Evolutionary conservation across 805 yeast genomes (phyloP).

Genomic region (Metschnikowia rubicola): DNA sequence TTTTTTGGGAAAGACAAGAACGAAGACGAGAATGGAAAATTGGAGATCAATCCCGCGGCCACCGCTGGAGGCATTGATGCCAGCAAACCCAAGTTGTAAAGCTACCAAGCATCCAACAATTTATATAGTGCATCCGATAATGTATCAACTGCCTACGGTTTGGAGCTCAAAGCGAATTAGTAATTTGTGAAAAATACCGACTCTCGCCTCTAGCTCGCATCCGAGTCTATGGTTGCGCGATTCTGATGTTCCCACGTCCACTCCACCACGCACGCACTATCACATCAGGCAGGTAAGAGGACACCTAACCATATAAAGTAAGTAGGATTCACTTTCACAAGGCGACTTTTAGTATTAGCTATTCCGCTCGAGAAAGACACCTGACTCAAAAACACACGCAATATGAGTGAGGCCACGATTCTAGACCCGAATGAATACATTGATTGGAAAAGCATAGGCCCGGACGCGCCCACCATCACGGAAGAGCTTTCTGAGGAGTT

Average conservation of each 20-base stretch:
- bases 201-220: background rate
- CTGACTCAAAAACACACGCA: background rate
- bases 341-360: too few relatives aligned
- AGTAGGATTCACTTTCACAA: too few relatives aligned
- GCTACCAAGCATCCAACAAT: too few relatives aligned
- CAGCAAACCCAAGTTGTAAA: constrained; percentile 46
- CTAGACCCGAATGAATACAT: constrained; percentile 6
- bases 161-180: background rate
- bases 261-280: too few relatives aligned
- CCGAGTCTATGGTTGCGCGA: background rate
- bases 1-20: constrained; percentile 69
- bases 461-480: background rate
- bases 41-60: constrained; percentile 55
- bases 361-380: too few relatives aligned
- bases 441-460: background rate
- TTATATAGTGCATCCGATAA: too few relatives aligned
- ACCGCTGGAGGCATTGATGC: constrained; percentile 53
- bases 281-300: too few relatives aligned
- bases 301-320: too few relatives aligned
- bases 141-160: background rate
- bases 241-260: too few relatives aligned
- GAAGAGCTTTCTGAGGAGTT: constrained; percentile 31
- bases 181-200: background rate
- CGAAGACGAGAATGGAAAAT: constrained; percentile 43
- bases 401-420: background rate